These are phyloP conservation scores for Saccharomycopsis malanga DNA, from an alignment of 805 yeast genomes.

Conservation along the genomic window DNA sequence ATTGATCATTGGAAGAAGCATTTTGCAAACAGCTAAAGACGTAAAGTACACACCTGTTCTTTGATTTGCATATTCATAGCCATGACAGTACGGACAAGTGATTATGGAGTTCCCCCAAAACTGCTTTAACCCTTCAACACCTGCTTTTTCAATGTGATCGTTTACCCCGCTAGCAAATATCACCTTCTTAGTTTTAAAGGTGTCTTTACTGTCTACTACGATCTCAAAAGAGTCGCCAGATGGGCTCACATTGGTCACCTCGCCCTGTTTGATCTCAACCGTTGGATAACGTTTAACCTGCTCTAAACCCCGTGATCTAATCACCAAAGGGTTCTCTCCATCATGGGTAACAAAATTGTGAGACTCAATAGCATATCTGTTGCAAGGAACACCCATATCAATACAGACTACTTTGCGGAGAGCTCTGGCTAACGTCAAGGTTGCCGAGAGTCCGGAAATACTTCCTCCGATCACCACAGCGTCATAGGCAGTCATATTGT, in stretches of 20 bases:
- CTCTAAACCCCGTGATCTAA: conserved; percentile 6
- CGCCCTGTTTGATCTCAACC: conserved; percentile 7
- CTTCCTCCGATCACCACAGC: conserved; percentile 23
- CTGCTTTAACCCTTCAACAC: conserved; percentile 15
- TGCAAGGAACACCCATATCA: conserved; percentile 22
- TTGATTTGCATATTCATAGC: conserved; percentile 17
- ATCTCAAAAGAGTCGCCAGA: not conserved
- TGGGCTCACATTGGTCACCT: conserved; percentile 7
- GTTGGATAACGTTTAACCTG: conserved; percentile 12
- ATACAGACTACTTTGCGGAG: conserved; percentile 17
- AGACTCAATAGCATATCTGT: conserved; percentile 22
- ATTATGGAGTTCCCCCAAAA: conserved; percentile 23
- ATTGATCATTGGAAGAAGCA: conserved; percentile 11
- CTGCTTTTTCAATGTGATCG: conserved; percentile 16
- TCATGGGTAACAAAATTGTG: conserved; percentile 22
- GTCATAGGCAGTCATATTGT: no score
- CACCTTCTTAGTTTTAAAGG: conserved; percentile 8
- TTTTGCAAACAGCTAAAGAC: conserved; percentile 1
- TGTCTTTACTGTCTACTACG: not conserved
- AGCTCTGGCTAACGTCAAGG: conserved; percentile 19
- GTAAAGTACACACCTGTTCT: conserved; percentile 16
- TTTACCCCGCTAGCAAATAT: conserved; percentile 22
- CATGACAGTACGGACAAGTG: conserved; percentile 20
- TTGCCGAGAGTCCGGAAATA: conserved; percentile 21
- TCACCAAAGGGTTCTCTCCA: conserved; percentile 16